Evolutionary conservation across 176 grass and related monocot genomes (phyloP), one percentile per base, ranked within the genome.

Genomic region (Oryza meridionalis): DNA sequence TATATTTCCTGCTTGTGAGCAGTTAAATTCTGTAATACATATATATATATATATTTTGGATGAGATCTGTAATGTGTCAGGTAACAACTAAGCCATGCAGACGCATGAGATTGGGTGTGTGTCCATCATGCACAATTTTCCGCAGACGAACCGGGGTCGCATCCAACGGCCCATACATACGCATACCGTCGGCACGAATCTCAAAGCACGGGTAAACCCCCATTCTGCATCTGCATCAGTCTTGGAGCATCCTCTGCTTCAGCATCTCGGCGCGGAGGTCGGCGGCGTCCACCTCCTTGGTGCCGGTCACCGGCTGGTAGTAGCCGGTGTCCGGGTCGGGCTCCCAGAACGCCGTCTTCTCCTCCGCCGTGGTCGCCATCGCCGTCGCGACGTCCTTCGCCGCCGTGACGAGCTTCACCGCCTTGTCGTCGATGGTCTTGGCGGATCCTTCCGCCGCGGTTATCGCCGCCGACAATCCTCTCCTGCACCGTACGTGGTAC

Each of bases 321-420:
- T 69, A 90, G 0, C 92, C 88, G 5, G 86, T 91, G 27, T 77
- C 83, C 0, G 86, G 86, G 73, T 93, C 88, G 0, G 86, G 92
- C 76, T 90, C 76, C 91, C 92, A 94, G 59, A 90, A 82, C 42
- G 79, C 79, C 47, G 81, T 82, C 84, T 83, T 84, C 76, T 89
- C 91, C 79, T 89, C 51, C 27, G 61, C 66, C 9, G 80, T 77
- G 5, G 83, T 71, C 0, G 76, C 42, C 10, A 58, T 46, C 2
- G 76, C 11, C 0, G 40, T 67, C 11, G 78, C 4, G 15, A 68
- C 11, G 45, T 66, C 63, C 82, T 78, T 88, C 29, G 62, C 78
- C 82, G 74, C 76, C 19, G 51, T 76, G 17, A 69, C 75, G 1
- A 86, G 73, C 83, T 88, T 82, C 73, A 85, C 73, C 15, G 73